Evolutionary conservation across 805 yeast species (phyloP).

Genomic region (Candida sanyiensis): DNA sequence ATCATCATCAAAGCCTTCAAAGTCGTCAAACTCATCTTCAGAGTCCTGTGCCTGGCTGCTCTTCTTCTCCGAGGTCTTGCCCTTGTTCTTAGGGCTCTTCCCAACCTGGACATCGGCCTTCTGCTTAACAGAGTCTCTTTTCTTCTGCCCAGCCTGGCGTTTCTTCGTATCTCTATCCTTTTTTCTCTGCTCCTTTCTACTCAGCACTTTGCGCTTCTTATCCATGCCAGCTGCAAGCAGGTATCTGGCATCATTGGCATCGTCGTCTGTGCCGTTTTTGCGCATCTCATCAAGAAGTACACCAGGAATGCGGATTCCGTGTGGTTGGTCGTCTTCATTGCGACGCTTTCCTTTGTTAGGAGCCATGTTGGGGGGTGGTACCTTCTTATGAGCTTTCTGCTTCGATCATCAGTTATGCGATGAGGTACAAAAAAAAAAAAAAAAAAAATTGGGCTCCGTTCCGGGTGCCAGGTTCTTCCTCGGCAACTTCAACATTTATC

Average conservation of each 20-base stretch:
- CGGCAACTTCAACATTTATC: too few species aligned
- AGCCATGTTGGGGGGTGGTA: constrained; percentile 2
- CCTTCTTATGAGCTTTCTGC: constrained; percentile 3
- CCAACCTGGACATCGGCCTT: constrained; percentile 10
- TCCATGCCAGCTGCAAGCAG: constrained; percentile 26
- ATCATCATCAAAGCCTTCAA: constrained; percentile 20
- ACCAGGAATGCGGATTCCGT: constrained; percentile 54
- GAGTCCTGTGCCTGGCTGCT: constrained; percentile 8
- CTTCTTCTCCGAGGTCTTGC: constrained; percentile 5
- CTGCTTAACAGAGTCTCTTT: constrained; percentile 2
- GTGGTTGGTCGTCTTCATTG: constrained; percentile 21
- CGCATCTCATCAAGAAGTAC: constrained; percentile 47
- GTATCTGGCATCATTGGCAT: constrained; percentile 36
- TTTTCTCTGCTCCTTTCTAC: constrained; percentile 40
- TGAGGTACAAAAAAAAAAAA: neutral
- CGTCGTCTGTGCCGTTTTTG: constrained; percentile 20
- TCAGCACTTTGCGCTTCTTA: constrained; percentile 29
- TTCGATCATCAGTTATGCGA: too few species aligned
- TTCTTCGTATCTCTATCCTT: constrained; percentile 30
- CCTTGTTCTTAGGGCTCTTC: constrained; percentile 5
- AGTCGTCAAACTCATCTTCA: constrained; percentile 25
- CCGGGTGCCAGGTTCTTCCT: neutral
- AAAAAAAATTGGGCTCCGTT: too few species aligned
- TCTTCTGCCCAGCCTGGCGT: too few species aligned
- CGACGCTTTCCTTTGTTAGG: constrained; percentile 10